Base-by-base conservation (phyloP, 108 stramenopile genomes). In the Cylindrotheca closterium region DNA sequence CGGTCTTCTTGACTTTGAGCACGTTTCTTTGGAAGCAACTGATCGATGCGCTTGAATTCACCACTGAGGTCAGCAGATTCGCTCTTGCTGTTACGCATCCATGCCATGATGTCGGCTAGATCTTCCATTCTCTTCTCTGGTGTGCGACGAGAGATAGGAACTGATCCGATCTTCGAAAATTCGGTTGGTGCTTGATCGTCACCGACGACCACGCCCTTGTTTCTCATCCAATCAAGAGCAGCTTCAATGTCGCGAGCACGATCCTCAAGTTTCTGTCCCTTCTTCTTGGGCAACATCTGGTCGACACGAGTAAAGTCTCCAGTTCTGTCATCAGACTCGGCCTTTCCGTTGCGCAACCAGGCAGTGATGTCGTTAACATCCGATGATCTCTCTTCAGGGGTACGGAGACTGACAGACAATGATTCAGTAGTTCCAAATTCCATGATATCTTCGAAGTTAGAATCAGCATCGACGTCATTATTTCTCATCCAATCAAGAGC, bases 401-500 rank as follows among this genome's bases (percentile, higher is more conserved):
- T 28, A 18, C 49, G 8, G 22, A 23, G 49, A 5, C 24, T 15
- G 3, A 26, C 59, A 47, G 59, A 27, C 32, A 60, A 15, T 5
- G 52, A 60, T 15, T 12, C 55, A 17, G 30, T 21, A 10, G 37
- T 22, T 25, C 67, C 50, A 18, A 65, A 54, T 24, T 34, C 10
- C 47, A 22, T 34, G 12, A 22, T 26, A 17, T 24, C 17, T 23
- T 7, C 46, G 12, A 47, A 42, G 4, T 23, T 3, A 19, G 46
- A 23, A 12, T 26, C 34, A 46, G 46, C 46, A 17, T 15, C 22
- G 15, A 17, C 33, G 21, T 30, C 58, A 18, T 15, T 42, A 15
- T 51, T 31, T 18, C 71, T 51, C 61, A 79, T 33, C 65, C 65
- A 65, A 42, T 65, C 54, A 29, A 65, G 21, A 7, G 65, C 65